phyloP scores from a whole-genome alignment of 352 stramenopile genomes.

The Globisporangium nunn region DNA sequence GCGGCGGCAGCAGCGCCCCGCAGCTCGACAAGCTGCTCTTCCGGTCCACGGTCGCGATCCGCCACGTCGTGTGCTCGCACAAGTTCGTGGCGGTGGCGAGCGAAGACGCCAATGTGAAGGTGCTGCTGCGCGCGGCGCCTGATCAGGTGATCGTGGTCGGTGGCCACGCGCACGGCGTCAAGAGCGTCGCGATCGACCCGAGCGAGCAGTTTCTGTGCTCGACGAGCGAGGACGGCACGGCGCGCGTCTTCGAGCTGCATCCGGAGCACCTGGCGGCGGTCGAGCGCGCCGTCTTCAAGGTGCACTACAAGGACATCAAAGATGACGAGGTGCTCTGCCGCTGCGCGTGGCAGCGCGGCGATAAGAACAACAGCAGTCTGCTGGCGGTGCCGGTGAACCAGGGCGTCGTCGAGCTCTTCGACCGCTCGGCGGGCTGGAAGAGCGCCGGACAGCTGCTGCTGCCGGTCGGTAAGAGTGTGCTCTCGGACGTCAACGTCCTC shows the following conservation, averaged over 20 bases:
- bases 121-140: conserved; percentile 45
- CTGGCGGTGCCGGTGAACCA: conserved; percentile 61
- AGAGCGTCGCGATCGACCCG: conserved; percentile 67
- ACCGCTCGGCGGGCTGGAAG: conserved; percentile 32
- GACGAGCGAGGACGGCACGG: conserved; percentile 57
- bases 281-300: conserved; percentile 37
- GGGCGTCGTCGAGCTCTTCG: conserved; percentile 62
- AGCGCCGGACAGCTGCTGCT: conserved; percentile 36
- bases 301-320: conserved; percentile 52
- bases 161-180: conserved; percentile 56
- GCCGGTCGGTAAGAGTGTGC: conserved; percentile 45
- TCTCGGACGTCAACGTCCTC: conserved; percentile 58
- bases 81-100: conserved; percentile 65
- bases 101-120: conserved; percentile 63
- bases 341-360: conserved; percentile 53
- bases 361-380: conserved; percentile 14
- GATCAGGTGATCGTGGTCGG: conserved; percentile 59
- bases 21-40: conserved; percentile 53
- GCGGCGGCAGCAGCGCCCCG: conserved; percentile 15
- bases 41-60: conserved; percentile 68
- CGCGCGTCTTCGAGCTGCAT: conserved; percentile 62
- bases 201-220: conserved; percentile 57
- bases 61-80: conserved; percentile 53
- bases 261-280: conserved; percentile 27
- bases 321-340: conserved; percentile 57